Evolutionary conservation across 2,329 filamentous ascomycete genomes (phyloP), one percentile per base, ranked within the genome.

Genomic region (Colletotrichum godetiae): DNA sequence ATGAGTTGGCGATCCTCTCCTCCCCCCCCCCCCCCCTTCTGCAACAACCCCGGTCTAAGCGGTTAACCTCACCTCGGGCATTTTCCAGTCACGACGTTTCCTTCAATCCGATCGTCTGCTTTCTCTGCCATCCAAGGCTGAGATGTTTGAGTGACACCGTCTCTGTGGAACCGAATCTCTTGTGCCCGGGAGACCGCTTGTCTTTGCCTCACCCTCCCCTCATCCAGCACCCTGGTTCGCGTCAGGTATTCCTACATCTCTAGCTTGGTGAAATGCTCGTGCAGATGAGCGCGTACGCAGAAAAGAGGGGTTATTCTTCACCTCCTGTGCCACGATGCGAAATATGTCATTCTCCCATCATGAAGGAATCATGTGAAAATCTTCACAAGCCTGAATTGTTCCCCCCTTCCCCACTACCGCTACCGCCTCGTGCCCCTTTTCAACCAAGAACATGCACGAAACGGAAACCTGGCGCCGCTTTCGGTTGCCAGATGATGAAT

Each of bases 211-310:
- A 49, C 56, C 56, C 56, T 42, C 24, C 46, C 31, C 55, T 31
- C 53, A 49, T 53, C 37, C 24, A 56, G 24, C 33, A 63, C 22
- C 68, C 53, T 58, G 53, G 61, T 52, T 31, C 5, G 13, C 63
- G 64, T 72, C 31, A 61, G 68, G 68, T 68, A 68, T 35, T 42
- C 68, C 57, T 68, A 68, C 68, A 63, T 72, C 64, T 12, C 24
- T 71, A 71, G 68, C 42, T 49, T 49, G 15, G 19, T n/a, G 8
- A n/a, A 46, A 15, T 46, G 42, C 42, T 46, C n/a, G 61, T 22
- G 59, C 37, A 52, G 27, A 37, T 52, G 24, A 46, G 42, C 19
- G 42, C 19, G 42, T 49, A 49, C 42, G 42, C 42, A 49, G 42
- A n/a, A 49, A 49, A 49, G 42, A 49, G 42, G 37, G 42, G 42